A percentile compares a stretch with the other conserved stretches of the same genome.
Evolutionary conservation across 805 yeast species (phyloP).

Genomic region (Lipomyces yamadae): DNA sequence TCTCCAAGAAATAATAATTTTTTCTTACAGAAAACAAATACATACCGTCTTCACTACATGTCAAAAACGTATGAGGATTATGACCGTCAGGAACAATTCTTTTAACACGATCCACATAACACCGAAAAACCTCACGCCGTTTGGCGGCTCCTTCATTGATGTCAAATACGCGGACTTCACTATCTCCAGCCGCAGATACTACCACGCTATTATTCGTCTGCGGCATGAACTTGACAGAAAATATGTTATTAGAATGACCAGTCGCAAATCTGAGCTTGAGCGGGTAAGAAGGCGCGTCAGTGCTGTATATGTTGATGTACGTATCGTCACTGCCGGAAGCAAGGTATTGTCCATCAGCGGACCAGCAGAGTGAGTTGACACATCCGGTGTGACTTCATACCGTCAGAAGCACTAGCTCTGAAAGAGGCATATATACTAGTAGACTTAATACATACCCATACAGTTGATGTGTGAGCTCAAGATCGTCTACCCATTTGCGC

Average conservation of each 20-base stretch:
- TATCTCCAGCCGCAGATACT: slow-evolving; percentile 35
- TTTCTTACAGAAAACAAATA: background rate
- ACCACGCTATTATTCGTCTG: slow-evolving; percentile 25
- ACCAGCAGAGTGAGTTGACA: slow-evolving; percentile 37
- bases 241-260: slow-evolving; percentile 37
- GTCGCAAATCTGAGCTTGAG: slow-evolving; percentile 30
- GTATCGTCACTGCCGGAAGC: slow-evolving; percentile 39
- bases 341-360: slow-evolving; percentile 32
- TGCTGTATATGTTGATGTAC: slow-evolving; percentile 33
- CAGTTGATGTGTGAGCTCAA: slow-evolving; percentile 35
- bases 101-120: slow-evolving; percentile 33
- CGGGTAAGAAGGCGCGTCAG: slow-evolving; percentile 26
- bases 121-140: slow-evolving; percentile 14
- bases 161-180: slow-evolving; percentile 34
- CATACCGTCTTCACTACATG: slow-evolving; percentile 36
- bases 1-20: no score
- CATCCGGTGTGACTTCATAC: slow-evolving; percentile 32
- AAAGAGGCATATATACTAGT: background rate
- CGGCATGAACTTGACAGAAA: slow-evolving; percentile 36
- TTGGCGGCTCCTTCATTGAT: slow-evolving; percentile 25
- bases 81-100: slow-evolving; percentile 33
- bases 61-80: slow-evolving; percentile 29
- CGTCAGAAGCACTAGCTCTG: background rate
- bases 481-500: slow-evolving; percentile 20
- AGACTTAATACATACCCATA: slow-evolving; percentile 19